Percentiles rank a stretch among this genome's conserved stretches.
Conservation (phyloP, 2,329 filamentous ascomycete genomes). For the Trichophyton simii region DNA sequence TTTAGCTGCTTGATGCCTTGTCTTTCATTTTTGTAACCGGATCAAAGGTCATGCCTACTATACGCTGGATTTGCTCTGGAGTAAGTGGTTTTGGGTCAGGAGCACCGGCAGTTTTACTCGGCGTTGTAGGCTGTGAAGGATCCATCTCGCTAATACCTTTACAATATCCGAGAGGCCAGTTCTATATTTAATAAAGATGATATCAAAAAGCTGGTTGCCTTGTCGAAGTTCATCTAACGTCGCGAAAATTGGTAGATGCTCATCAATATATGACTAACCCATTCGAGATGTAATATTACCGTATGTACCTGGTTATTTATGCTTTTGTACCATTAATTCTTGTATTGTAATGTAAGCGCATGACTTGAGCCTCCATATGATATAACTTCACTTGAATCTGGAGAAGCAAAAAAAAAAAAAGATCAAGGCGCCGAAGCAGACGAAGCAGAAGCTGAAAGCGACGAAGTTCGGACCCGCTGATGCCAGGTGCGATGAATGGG, state of each 20-base stretch:
- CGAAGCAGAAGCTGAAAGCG: not conserved
- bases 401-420: not conserved
- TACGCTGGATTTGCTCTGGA: conserved; percentile 48
- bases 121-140: not conserved
- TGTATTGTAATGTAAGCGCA: not conserved
- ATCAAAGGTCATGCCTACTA: conserved; percentile 28
- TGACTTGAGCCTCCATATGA: not conserved
- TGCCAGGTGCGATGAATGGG: not conserved
- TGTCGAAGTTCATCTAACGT: not conserved
- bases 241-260: not conserved
- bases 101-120: not conserved
- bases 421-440: not conserved
- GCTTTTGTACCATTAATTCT: not conserved
- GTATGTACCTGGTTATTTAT: not conserved
- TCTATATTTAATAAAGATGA: not conserved
- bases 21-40: not conserved
- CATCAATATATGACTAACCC: not conserved
- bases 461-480: not conserved
- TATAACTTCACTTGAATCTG: not conserved
- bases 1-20: not conserved
- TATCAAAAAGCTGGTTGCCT: not conserved
- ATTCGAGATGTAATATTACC: not conserved
- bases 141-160: not conserved
- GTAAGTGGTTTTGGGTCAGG: conserved; percentile 33
- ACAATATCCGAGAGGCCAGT: not conserved